These are phyloP conservation scores for Backusella liffmaniae DNA, from an alignment of 192 early-diverging fungal species.

Conservation along the genomic window DNA sequence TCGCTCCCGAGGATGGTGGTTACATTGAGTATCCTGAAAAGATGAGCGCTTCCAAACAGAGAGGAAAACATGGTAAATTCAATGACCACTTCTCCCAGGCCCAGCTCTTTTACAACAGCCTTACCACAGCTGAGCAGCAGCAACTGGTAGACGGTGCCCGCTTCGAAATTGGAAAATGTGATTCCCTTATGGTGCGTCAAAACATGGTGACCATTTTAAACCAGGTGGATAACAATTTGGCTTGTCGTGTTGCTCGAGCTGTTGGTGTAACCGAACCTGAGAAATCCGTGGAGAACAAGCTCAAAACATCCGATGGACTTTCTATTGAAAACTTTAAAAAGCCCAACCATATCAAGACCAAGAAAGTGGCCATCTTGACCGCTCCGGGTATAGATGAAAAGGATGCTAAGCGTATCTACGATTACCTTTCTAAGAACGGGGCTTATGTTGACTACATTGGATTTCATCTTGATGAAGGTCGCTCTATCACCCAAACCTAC, in stretches of 20 bases:
- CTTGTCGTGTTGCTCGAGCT: constrained; percentile 14
- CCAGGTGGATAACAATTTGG: constrained; percentile 22
- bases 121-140: constrained; percentile 27
- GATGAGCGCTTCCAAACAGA: constrained; percentile 10
- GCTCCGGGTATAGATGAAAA: constrained; percentile 16
- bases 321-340: constrained; percentile 24
- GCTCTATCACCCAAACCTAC: constrained; percentile 14
- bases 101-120: constrained; percentile 39
- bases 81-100: constrained; percentile 29
- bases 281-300: background rate
- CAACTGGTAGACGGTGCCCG: constrained; percentile 34
- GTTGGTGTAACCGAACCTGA: constrained; percentile 8
- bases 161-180: constrained; percentile 35
- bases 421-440: constrained; percentile 9
- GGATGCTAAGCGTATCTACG: constrained; percentile 12
- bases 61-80: constrained; percentile 17
- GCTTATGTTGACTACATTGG: constrained; percentile 19
- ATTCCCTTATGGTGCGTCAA: constrained; percentile 15
- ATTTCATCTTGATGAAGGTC: background rate
- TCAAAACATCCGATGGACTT: constrained; percentile 11
- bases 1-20: constrained; percentile 13
- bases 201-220: constrained; percentile 20
- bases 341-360: background rate
- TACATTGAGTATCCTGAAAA: constrained; percentile 28
- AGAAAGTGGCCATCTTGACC: constrained; percentile 22